Evolutionary conservation across 2,329 filamentous ascomycete genomes (phyloP).

Genomic region (Pyricularia sp.): DNA sequence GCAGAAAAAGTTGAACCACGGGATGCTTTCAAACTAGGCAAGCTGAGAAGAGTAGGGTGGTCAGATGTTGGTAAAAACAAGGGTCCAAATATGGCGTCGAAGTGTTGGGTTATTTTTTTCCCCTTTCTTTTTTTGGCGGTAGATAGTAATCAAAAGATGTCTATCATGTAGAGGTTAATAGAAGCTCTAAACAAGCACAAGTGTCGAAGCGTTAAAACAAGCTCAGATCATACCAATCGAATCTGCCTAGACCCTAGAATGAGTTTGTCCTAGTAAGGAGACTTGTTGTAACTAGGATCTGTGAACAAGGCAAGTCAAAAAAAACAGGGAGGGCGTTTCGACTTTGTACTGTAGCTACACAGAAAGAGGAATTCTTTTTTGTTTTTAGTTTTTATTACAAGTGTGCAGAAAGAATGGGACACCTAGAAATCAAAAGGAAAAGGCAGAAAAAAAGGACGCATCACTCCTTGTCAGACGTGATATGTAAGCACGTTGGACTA

Average conservation of each 20-base stretch:
- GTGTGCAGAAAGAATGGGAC: background rate
- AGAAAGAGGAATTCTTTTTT: background rate
- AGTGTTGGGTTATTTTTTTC: background rate
- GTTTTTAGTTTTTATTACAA: background rate
- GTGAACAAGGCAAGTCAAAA: background rate
- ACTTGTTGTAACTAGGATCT: background rate
- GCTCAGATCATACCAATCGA: background rate
- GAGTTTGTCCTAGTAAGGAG: background rate
- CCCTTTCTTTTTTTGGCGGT: background rate
- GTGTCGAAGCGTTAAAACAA: background rate
- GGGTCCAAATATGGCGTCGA: background rate
- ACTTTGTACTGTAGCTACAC: background rate
- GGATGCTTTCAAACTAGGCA: background rate
- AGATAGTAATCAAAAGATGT: background rate
- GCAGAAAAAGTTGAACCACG: background rate
- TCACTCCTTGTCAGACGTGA: background rate
- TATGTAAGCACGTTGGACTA: background rate
- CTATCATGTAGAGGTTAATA: background rate
- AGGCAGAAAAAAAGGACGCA: background rate
- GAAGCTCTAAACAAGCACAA: background rate
- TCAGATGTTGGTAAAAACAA: background rate
- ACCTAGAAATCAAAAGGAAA: background rate
- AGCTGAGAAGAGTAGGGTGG: background rate
- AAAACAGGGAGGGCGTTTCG: background rate
- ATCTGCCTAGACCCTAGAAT: background rate